A percentile compares a stretch with the other conserved stretches of the same genome.
These are phyloP conservation scores for Nothopassalora personata DNA, from an alignment of 2,329 filamentous ascomycete genomes.

Conservation along the genomic window DNA sequence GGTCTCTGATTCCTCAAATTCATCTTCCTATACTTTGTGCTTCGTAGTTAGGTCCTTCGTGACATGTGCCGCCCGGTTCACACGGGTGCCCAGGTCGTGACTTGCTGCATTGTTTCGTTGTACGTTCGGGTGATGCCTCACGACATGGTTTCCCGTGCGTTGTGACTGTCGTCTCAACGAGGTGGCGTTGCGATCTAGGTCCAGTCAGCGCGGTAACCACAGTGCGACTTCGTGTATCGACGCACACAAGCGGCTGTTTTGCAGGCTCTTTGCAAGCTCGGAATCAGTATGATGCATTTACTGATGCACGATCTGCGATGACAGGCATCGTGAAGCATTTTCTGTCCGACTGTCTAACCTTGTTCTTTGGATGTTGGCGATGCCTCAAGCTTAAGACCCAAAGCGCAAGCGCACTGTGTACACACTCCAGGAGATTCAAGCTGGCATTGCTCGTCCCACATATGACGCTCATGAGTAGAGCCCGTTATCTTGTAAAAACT, in stretches of 20 bases:
- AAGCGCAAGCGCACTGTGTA: not conserved
- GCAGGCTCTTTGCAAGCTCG: no score
- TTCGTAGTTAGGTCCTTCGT: no score
- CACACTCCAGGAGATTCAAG: not conserved
- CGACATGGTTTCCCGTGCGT: not conserved
- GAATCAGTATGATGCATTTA: no score
- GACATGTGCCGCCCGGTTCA: no score
- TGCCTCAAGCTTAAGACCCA: not conserved
- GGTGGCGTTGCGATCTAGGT: not conserved
- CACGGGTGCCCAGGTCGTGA: no score
- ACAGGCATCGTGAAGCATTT: not conserved
- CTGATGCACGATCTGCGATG: not conserved
- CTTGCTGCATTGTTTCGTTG: not conserved
- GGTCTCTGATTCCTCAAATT: not conserved
- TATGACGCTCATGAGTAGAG: not conserved
- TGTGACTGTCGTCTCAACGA: not conserved
- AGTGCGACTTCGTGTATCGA: not conserved
- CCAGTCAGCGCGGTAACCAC: not conserved
- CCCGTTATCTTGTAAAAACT: slow-evolving; percentile 1
- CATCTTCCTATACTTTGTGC: not conserved
- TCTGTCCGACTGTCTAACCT: not conserved
- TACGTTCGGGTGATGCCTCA: not conserved
- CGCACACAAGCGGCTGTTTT: not conserved
- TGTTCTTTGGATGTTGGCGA: not conserved
- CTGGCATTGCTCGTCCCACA: not conserved